Base-by-base conservation (phyloP, 2,329 filamentous ascomycete genomes). In the Metarhizium brunneum region DNA sequence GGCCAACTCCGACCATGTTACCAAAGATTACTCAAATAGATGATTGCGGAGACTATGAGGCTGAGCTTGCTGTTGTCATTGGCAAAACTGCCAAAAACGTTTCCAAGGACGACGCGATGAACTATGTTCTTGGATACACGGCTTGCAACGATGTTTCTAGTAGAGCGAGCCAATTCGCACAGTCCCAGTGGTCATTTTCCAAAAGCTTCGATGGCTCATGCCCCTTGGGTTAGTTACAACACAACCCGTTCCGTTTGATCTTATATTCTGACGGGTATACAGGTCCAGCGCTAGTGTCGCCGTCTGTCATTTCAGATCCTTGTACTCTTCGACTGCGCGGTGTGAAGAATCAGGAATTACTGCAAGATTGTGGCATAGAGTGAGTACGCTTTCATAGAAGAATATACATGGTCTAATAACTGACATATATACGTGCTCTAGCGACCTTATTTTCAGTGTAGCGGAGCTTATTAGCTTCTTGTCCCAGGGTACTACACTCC, bases 101-200 rank as follows among this genome's bases (percentile, higher is more conserved):
- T 10, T 69, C 73, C 49, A 80, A 83, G 60, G 73, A 71, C 0
- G 75, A 84, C 32, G 81, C 82, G 5, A 64, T 82, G 52, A 74
- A 78, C 59, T 83, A 85, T 61, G 74, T 87, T 4, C 76, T 86
- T 2, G 83, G 84, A 32, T 87, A 87, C 65, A 83, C 81, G 0
- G 76, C 77, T 25, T 76, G 77, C 62, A 87, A 86, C 68, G 83
- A 87, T 63, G 77, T 87, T 6, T 84, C 81, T 2, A 80, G 78
- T 58, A 77, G 82, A 4, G 76, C 78, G 52, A 73, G 73, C 54
- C 82, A 85, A 69, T 73, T 78, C 61, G 71, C 70, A 52, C 80
- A 83, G 64, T 81, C 42, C 13, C 42, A 45, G n/a, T 45, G 42
- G 73, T 80, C 74, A 60, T 83, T 77, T 64, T 80, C 77, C 38